Conservation (phyloP, 257 asterid genomes). For the Jacaranda copaia region DNA sequence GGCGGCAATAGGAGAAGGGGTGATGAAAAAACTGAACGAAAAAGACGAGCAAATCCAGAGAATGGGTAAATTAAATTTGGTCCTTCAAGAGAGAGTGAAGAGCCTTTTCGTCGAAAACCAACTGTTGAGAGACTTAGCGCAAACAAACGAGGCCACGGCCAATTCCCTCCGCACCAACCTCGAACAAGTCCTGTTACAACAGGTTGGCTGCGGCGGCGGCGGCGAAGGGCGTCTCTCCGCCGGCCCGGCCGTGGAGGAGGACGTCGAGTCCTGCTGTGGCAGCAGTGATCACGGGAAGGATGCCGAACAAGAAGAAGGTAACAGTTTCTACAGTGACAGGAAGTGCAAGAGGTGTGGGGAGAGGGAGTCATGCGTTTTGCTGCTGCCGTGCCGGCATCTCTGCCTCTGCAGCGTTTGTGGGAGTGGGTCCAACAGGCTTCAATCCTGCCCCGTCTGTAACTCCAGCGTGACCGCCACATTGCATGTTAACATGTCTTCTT, state of each 20-base stretch:
- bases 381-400: conserved; percentile 87
- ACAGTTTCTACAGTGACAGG: conserved; percentile 30
- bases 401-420: conserved; percentile 78
- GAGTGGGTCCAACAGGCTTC: conserved; percentile 65
- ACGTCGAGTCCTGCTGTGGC: conserved; percentile 80
- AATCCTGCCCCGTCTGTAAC: conserved; percentile 74
- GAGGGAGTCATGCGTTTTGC: conserved; percentile 70
- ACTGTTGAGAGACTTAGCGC: conserved; percentile 73
- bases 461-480: conserved; percentile 71
- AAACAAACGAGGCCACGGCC: conserved; percentile 79
- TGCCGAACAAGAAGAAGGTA: conserved; percentile 15
- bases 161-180: conserved; percentile 67
- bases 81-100: conserved; percentile 67
- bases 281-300: conserved; percentile 46
- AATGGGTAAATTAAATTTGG: conserved; percentile 62
- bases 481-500: conserved; percentile 73
- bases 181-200: conserved; percentile 70
- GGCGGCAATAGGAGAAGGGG: conserved; percentile 63
- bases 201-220: conserved; percentile 46
- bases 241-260: conserved; percentile 53
- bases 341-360: conserved; percentile 66
- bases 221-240: conserved; percentile 44
- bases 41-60: conserved; percentile 77
- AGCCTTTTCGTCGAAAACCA: conserved; percentile 66
- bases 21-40: conserved; percentile 57